Evolutionary conservation across 2,329 filamentous ascomycete genomes (phyloP).

Genomic region (Trichoderma sp.): DNA sequence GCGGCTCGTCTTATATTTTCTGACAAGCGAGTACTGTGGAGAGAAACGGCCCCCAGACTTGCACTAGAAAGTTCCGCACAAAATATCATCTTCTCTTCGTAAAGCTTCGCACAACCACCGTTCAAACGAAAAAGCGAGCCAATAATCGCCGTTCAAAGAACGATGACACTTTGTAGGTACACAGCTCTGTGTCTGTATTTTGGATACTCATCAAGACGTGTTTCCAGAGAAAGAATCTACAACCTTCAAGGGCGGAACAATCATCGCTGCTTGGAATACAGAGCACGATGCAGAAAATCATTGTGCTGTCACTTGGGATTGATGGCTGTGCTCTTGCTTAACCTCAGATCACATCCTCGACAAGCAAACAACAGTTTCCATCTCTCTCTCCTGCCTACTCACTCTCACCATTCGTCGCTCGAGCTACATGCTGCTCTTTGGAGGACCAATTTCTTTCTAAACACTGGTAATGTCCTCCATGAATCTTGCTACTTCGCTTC

Average conservation of each 20-base stretch:
- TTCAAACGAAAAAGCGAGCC: not conserved
- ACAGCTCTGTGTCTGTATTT: not conserved
- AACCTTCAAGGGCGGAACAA: not conserved
- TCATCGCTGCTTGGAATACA: not conserved
- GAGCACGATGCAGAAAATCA: not conserved
- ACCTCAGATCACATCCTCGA: not conserved
- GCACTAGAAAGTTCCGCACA: not conserved
- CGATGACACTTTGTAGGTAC: not conserved
- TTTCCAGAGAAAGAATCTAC: not conserved
- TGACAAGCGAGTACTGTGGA: not conserved
- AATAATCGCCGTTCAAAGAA: not conserved
- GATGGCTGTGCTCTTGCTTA: not conserved
- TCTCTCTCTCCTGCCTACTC: not conserved
- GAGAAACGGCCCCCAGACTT: not conserved
- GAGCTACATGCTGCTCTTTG: not conserved
- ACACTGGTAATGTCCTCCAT: not conserved
- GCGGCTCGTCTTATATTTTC: not conserved
- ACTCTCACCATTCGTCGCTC: not conserved
- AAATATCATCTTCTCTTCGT: not conserved
- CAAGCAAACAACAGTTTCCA: not conserved
- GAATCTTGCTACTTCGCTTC: not conserved
- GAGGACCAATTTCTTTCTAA: not conserved
- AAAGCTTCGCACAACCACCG: not conserved
- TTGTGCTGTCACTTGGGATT: not conserved
- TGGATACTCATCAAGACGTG: not conserved